phyloP scores from a whole-genome alignment of 129 eudicot species.

The Flaveria linearis region DNA sequence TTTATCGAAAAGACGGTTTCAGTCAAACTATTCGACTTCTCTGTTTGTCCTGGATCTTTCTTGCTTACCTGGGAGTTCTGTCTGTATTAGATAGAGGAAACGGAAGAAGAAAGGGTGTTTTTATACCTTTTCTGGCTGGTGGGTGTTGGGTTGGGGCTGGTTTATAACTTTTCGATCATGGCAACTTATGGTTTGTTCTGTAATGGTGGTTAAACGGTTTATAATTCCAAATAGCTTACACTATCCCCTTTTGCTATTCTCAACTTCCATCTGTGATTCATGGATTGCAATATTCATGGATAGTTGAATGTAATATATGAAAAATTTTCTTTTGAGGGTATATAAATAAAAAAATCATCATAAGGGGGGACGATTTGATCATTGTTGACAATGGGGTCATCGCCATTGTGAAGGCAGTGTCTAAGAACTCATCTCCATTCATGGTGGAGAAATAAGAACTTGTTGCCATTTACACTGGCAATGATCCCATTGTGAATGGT shows the following conservation, averaged over 20 bases:
- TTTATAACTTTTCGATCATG: background rate
- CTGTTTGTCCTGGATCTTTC: slow-evolving; percentile 5
- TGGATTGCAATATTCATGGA: background rate
- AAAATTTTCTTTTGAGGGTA: too few species aligned
- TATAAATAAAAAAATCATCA: too few species aligned
- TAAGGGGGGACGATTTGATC: too few species aligned
- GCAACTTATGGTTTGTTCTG: slow-evolving; percentile 23
- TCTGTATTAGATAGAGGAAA: slow-evolving; percentile 14
- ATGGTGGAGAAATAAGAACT: too few species aligned
- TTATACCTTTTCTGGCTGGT: background rate
- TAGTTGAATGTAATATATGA: background rate
- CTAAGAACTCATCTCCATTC: too few species aligned
- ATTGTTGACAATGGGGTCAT: too few species aligned
- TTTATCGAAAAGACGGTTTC: background rate
- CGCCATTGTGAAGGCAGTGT: too few species aligned
- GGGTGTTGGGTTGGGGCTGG: background rate
- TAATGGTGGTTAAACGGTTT: background rate
- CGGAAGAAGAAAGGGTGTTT: background rate
- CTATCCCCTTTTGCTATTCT: background rate
- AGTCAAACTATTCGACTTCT: background rate
- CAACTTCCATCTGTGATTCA: background rate
- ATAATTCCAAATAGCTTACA: slow-evolving; percentile 8
- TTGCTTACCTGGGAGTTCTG: slow-evolving; percentile 19
- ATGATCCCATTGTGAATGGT: too few species aligned
- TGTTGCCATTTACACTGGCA: too few species aligned